Percentiles rank a stretch among this genome's conserved stretches.
These are phyloP conservation scores for Fomitiporia mediterranea DNA, from an alignment of 1,284 basidiomycete genomes.

Conservation along the genomic window DNA sequence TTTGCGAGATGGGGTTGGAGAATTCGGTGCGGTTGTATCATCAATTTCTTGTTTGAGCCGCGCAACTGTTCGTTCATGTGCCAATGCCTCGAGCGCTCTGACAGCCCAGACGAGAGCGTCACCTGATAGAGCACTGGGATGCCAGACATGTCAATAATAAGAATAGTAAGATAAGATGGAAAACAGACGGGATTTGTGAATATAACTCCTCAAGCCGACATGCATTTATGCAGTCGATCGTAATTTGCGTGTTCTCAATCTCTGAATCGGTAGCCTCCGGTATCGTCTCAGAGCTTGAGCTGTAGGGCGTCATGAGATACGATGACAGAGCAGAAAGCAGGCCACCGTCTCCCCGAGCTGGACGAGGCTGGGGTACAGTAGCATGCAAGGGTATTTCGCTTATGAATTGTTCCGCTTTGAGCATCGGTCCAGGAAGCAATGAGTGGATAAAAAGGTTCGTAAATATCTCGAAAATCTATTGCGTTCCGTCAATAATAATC, in stretches of 20 bases:
- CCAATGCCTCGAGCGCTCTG: conserved; percentile 83
- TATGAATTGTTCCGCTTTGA: conserved; percentile 97
- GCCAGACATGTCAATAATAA: conserved; percentile 20
- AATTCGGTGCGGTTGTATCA: conserved; percentile 37
- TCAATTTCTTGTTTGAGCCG: conserved; percentile 65
- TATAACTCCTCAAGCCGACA: conserved; percentile 95
- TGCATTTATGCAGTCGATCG: conserved; percentile 92
- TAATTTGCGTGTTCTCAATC: conserved; percentile 90
- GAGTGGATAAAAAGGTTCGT: conserved; percentile 94
- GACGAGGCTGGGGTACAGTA: conserved; percentile 63
- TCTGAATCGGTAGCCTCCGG: conserved; percentile 86
- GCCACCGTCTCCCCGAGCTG: conserved; percentile 77
- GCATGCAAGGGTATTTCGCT: conserved; percentile 86
- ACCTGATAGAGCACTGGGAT: conserved; percentile 56
- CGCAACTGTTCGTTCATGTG: conserved; percentile 80
- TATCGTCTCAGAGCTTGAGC: conserved; percentile 63
- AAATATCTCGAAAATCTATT: conserved; percentile 95
- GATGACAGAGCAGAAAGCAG: conserved; percentile 92
- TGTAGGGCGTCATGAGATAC: conserved; percentile 95
- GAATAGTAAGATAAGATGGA: background rate
- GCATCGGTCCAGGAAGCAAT: conserved; percentile 80
- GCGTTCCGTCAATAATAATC: background rate
- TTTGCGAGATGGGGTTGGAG: conserved; percentile 33
- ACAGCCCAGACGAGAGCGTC: conserved; percentile 81
- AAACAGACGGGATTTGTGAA: conserved; percentile 79